These are phyloP conservation scores for Ilyonectria mors-panacis DNA, from an alignment of 2,329 filamentous ascomycete genomes.

Conservation along the genomic window DNA sequence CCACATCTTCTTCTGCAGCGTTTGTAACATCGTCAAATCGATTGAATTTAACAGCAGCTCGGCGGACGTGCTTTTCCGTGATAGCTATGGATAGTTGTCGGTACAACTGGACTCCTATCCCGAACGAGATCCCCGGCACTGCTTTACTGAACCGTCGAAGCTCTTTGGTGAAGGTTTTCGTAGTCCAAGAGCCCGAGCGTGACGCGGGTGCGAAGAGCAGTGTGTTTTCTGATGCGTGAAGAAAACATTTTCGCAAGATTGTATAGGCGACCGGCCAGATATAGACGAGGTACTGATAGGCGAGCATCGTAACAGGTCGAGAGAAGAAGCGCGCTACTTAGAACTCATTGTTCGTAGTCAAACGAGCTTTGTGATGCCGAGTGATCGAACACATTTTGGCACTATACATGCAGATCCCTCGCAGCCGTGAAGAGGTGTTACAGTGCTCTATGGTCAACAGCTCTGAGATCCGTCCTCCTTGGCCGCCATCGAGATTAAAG, in stretches of 20 bases:
- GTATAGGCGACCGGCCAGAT: too few species aligned
- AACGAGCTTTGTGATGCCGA: slow-evolving; percentile 9
- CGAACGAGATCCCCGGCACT: neutral
- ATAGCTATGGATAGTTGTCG: slow-evolving; percentile 24
- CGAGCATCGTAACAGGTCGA: neutral
- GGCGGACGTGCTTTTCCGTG: slow-evolving; percentile 8
- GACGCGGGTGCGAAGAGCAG: slow-evolving; percentile 8
- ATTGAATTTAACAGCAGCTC: slow-evolving; percentile 4
- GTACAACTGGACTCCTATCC: slow-evolving; percentile 13
- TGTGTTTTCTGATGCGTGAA: neutral
- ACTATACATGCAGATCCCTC: neutral
- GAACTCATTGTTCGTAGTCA: slow-evolving; percentile 8
- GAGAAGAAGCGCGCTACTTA: slow-evolving; percentile 21
- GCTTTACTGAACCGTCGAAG: neutral
- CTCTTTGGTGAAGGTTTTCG: slow-evolving; percentile 12
- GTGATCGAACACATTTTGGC: slow-evolving; percentile 1
- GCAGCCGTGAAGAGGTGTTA: neutral
- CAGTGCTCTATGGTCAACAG: slow-evolving; percentile 1
- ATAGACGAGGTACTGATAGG: slow-evolving; percentile 21
- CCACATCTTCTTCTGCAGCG: slow-evolving; percentile 5
- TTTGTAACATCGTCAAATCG: slow-evolving; percentile 15
- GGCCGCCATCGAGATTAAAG: neutral
- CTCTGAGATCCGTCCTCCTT: slow-evolving; percentile 12
- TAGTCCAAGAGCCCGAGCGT: slow-evolving; percentile 5
- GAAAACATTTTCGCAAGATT: slow-evolving; percentile 15